Evolutionary conservation across 768 basidiomycete genomes (phyloP).

Genomic region (Clathrus columnatus): DNA sequence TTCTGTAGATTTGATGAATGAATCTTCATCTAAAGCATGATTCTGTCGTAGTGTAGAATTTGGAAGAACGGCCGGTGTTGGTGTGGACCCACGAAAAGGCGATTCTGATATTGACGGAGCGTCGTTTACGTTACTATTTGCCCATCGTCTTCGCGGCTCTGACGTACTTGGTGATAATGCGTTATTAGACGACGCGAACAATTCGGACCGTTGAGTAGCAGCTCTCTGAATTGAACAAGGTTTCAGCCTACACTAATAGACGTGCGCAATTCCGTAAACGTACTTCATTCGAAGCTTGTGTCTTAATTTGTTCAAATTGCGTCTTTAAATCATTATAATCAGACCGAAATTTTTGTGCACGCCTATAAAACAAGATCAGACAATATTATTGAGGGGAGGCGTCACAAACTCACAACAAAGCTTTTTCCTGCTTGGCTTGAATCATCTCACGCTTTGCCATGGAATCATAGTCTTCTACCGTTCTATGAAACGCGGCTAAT

Average conservation of each 20-base stretch:
- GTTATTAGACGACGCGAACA: conserved; percentile 42
- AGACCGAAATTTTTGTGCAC: conserved; percentile 82
- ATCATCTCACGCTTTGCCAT: conserved; percentile 97
- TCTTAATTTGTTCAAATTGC: conserved; percentile 76
- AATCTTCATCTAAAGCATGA: conserved; percentile 80
- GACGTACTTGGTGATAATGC: conserved; percentile 32
- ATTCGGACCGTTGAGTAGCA: conserved; percentile 51
- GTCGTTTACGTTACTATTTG: conserved; percentile 21
- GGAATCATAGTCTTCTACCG: conserved; percentile 94
- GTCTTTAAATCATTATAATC: conserved; percentile 78
- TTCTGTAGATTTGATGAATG: conserved; percentile 80
- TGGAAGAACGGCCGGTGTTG: conserved; percentile 39
- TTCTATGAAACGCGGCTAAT: conserved; percentile 86
- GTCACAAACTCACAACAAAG: conserved; percentile 55
- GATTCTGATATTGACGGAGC: conserved; percentile 53
- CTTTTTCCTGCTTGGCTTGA: conserved; percentile 94
- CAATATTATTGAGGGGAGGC: neutral
- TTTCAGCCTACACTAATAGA: neutral
- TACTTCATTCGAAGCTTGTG: conserved; percentile 44
- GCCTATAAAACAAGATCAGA: conserved; percentile 39
- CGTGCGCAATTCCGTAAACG: conserved; percentile 14
- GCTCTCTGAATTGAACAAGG: conserved; percentile 37
- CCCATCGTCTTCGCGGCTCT: conserved; percentile 62
- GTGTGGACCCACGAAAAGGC: conserved; percentile 54
- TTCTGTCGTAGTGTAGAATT: conserved; percentile 55